A percentile compares a stretch with the other conserved stretches of the same genome.
These are phyloP conservation scores for Leccinum holopus DNA, from an alignment of 1,284 basidiomycete genomes.

Conservation along the genomic window DNA sequence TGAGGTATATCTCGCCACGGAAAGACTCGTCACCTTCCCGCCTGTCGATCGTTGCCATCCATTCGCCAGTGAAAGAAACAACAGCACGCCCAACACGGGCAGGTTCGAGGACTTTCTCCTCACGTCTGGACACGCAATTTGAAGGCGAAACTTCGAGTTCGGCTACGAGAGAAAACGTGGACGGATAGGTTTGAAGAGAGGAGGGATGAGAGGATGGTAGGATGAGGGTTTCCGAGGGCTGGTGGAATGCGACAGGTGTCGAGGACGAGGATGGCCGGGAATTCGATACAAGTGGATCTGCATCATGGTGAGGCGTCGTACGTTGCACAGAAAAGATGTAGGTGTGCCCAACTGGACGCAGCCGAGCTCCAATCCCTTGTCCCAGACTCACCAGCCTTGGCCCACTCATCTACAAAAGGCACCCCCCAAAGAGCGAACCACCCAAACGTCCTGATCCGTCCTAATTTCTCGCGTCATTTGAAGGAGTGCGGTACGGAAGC, in stretches of 20 bases:
- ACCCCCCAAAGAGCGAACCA: constrained; percentile 52
- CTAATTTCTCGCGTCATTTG: constrained; percentile 19
- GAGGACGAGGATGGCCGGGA: constrained; percentile 40
- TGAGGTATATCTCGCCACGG: too few relatives aligned
- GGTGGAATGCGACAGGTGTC: constrained; percentile 71
- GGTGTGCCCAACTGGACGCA: constrained; percentile 22
- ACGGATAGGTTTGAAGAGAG: constrained; percentile 86
- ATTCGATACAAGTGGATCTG: constrained; percentile 49
- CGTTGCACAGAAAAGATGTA: not conserved
- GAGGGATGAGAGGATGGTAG: constrained; percentile 94
- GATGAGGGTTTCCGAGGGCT: constrained; percentile 71
- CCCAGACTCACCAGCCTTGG: constrained; percentile 36
- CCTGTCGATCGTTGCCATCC: too few relatives aligned
- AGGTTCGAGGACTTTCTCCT: too few relatives aligned
- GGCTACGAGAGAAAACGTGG: constrained; percentile 32
- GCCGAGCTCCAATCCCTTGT: too few relatives aligned
- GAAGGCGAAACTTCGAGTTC: too few relatives aligned
- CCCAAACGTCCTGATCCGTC: constrained; percentile 50
- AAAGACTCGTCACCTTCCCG: too few relatives aligned
- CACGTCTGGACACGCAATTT: too few relatives aligned
- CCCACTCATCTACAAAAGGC: constrained; percentile 52
- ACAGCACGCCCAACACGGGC: too few relatives aligned
- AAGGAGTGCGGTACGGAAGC: too few relatives aligned
- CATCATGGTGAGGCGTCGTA: constrained; percentile 8
- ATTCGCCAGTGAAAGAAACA: too few relatives aligned